A percentile compares a stretch with the other conserved stretches of the same genome.
These are phyloP conservation scores for Phaeotremella fagi DNA, from an alignment of 768 basidiomycete species.

Conservation along the genomic window DNA sequence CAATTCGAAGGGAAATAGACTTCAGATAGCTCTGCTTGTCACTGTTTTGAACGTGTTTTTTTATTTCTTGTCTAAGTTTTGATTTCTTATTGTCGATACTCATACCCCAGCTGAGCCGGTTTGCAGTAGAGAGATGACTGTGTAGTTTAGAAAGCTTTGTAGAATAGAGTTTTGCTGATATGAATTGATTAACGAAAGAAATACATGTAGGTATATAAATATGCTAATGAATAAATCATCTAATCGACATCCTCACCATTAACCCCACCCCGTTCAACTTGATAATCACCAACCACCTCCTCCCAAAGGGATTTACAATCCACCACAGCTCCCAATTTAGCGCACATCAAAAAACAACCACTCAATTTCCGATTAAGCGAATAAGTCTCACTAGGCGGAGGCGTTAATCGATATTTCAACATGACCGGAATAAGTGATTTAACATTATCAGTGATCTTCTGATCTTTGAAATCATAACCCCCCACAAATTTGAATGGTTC, in stretches of 20 bases:
- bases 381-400: conserved; percentile 91
- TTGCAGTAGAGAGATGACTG: too few species aligned
- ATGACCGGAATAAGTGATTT: conserved; percentile 80
- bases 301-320: conserved; percentile 75
- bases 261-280: conserved; percentile 13
- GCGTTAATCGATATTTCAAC: conserved; percentile 79
- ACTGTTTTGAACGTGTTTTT: too few species aligned
- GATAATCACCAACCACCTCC: conserved; percentile 54
- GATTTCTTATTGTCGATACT: too few species aligned
- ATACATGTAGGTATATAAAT: too few species aligned
- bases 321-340: conserved; percentile 65
- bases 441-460: conserved; percentile 67
- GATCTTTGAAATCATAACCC: conserved; percentile 64
- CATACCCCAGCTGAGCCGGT: too few species aligned
- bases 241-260: not conserved
- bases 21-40: not conserved
- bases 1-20: conserved; percentile 22
- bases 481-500: conserved; percentile 72
- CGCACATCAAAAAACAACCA: conserved; percentile 52
- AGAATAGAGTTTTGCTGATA: too few species aligned
- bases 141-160: too few species aligned
- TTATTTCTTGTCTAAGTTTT: too few species aligned
- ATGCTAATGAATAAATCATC: too few species aligned
- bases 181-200: too few species aligned
- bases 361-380: conserved; percentile 69